Base-by-base conservation (phyloP, 139 green algal genomes). In the Microglena sp. region DNA sequence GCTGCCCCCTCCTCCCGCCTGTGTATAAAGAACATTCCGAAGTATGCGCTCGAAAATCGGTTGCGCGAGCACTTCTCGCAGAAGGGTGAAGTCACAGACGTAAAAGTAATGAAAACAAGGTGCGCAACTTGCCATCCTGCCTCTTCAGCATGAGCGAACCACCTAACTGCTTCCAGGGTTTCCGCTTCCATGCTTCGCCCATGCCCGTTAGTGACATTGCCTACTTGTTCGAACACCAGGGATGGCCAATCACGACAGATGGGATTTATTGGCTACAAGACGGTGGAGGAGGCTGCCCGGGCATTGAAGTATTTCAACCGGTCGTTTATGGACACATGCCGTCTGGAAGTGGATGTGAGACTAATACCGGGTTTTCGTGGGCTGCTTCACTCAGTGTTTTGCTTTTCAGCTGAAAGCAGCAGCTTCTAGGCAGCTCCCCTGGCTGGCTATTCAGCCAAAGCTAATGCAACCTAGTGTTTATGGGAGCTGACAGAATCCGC, bases 1-100 rank as follows among this genome's bases (percentile, higher is more conserved):
- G n/a, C n/a, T n/a, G n/a, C n/a, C n/a, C 40, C 40, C 40, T 50
- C 67, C 4, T 90, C 86, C 0, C 78, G 92, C 0, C 58, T 98
- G 5, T 96, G 87, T 58, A 81, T 99, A 0, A 99, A 99, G 70
- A 93, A 92, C 69, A 55, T 99, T 5, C 93, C 93, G 2, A 91
- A 90, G 72, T 80, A 96, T 56, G 67, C 90, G 1, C 82, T 74
- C 21, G 91, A 97, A 31, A 32, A 71, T 5, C 68, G 83, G 1
- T 68, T 99, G 7, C 80, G 84, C 5, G 82, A 97, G 58, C 84
- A 94, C 69, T 75, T 81, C 57, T 29, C 71, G 2, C 36, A 71
- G 2, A 90, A 89, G 54, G 92, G 94, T 15, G 83, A 93, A 45
- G 86, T 99, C 6, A 99, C 94, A 2, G 94, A 99, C 67, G 84